Conservation (phyloP, 305 asterid species). For the Solanum aculeatissimum region DNA sequence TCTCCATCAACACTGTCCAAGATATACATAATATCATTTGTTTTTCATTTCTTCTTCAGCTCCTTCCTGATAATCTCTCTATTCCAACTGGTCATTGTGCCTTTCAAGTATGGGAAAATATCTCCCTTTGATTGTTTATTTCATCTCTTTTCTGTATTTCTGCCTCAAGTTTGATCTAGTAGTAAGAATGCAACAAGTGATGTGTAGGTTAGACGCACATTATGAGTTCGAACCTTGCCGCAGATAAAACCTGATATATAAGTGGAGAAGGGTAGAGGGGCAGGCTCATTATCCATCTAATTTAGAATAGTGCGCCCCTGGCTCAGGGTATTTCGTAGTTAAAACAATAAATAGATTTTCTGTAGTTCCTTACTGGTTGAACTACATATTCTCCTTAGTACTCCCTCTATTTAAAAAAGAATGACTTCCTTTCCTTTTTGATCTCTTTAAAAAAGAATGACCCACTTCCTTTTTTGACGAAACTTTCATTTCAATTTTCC, state of each 20-base stretch:
- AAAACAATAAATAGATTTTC: background rate
- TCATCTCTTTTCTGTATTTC: background rate
- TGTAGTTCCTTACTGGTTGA: background rate
- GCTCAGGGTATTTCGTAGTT: background rate
- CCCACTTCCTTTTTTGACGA: too few species aligned
- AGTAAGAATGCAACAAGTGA: background rate
- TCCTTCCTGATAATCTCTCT: background rate
- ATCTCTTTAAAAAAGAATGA: too few species aligned
- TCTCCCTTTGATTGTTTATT: background rate
- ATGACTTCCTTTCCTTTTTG: too few species aligned
- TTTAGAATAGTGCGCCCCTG: background rate
- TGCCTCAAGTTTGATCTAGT: background rate
- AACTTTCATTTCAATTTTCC: too few species aligned
- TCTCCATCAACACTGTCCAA: background rate
- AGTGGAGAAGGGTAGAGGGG: background rate
- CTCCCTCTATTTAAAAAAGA: too few species aligned
- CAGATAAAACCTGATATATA: background rate
- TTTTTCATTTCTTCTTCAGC: background rate
- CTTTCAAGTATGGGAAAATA: background rate
- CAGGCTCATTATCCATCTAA: background rate
- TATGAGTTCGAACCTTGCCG: background rate
- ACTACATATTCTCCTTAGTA: background rate
- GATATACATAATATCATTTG: background rate
- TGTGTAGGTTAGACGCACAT: background rate
- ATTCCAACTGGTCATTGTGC: background rate